Conservation (phyloP, 495 filamentous ascomycete genomes). For the Talaromyces proteolyticus region DNA sequence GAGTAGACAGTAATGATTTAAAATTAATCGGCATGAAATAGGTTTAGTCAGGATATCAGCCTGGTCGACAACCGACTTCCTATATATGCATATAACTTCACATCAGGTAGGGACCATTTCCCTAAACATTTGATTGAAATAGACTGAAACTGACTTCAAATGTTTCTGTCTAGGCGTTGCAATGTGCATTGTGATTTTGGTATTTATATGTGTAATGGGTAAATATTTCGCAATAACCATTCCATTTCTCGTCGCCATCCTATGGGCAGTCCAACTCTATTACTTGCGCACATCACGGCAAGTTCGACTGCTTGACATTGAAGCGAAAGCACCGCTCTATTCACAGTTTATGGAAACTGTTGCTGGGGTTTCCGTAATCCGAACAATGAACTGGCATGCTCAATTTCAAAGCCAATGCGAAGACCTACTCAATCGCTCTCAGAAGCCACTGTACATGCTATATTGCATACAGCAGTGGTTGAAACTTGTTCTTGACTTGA, state of each 20-base stretch:
- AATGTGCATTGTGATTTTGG: slow-evolving; percentile 17
- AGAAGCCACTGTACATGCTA: slow-evolving; percentile 54
- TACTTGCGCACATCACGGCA: slow-evolving; percentile 61
- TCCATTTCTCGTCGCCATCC: slow-evolving; percentile 16
- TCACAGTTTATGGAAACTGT: slow-evolving; percentile 52
- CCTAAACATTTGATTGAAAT: too few species aligned
- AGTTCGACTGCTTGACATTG: slow-evolving; percentile 56
- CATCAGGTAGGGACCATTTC: not conserved
- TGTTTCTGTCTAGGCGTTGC: slow-evolving; percentile 15
- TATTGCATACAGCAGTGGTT: slow-evolving; percentile 51
- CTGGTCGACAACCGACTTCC: slow-evolving; percentile 30
- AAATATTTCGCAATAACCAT: slow-evolving; percentile 20
- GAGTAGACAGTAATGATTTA: slow-evolving; percentile 15
- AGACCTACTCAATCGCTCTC: slow-evolving; percentile 48
- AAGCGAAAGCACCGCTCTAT: slow-evolving; percentile 55
- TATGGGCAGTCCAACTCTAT: slow-evolving; percentile 45
- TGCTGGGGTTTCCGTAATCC: slow-evolving; percentile 42
- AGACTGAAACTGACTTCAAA: too few species aligned
- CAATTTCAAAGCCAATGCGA: slow-evolving; percentile 41
- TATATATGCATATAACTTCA: slow-evolving; percentile 6
- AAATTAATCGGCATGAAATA: slow-evolving; percentile 9
- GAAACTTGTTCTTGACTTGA: slow-evolving; percentile 40
- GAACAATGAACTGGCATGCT: slow-evolving; percentile 52
- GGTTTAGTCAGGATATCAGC: slow-evolving; percentile 40
- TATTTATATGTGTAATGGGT: slow-evolving; percentile 17